Conservation (phyloP, 495 filamentous ascomycete species). For the Penicillium paxilli region DNA sequence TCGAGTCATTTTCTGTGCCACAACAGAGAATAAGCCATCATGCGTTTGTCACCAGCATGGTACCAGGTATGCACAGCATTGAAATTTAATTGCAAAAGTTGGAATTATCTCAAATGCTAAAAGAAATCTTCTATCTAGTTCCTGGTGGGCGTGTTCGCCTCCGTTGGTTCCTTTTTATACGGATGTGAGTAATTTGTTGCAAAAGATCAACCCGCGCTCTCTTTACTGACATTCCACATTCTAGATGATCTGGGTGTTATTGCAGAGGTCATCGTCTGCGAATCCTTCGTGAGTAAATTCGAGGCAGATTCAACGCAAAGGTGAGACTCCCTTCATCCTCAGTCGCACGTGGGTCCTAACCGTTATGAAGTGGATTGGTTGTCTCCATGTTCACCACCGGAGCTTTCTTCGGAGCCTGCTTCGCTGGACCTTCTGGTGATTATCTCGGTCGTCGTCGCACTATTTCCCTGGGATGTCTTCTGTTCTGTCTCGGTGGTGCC, state of each 20-base stretch:
- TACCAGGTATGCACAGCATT: constrained; percentile 46
- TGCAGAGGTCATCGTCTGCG: constrained; percentile 56
- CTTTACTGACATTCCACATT: too few relatives aligned
- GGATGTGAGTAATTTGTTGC: constrained; percentile 49
- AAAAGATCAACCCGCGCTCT: too few relatives aligned
- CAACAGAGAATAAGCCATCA: constrained; percentile 21
- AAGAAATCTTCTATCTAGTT: constrained; percentile 45
- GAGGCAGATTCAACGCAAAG: constrained; percentile 52
- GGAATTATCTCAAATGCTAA: constrained; percentile 29
- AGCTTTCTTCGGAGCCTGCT: constrained; percentile 42
- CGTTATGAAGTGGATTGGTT: constrained; percentile 53
- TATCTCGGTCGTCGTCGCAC: constrained; percentile 41
- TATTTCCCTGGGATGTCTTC: constrained; percentile 40
- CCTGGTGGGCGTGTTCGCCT: constrained; percentile 63
- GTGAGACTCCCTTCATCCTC: constrained; percentile 25
- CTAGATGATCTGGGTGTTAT: constrained; percentile 57
- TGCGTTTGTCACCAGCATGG: constrained; percentile 55
- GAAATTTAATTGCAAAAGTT: constrained; percentile 2
- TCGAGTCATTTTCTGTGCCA: background rate
- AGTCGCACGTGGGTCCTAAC: background rate
- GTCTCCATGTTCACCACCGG: constrained; percentile 65
- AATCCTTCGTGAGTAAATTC: constrained; percentile 53
- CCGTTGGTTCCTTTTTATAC: constrained; percentile 60
- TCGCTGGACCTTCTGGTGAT: constrained; percentile 42
- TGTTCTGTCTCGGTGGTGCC: constrained; percentile 47